phyloP scores from a whole-genome alignment of 306 rosid species.

The Spatholobus suberectus region DNA sequence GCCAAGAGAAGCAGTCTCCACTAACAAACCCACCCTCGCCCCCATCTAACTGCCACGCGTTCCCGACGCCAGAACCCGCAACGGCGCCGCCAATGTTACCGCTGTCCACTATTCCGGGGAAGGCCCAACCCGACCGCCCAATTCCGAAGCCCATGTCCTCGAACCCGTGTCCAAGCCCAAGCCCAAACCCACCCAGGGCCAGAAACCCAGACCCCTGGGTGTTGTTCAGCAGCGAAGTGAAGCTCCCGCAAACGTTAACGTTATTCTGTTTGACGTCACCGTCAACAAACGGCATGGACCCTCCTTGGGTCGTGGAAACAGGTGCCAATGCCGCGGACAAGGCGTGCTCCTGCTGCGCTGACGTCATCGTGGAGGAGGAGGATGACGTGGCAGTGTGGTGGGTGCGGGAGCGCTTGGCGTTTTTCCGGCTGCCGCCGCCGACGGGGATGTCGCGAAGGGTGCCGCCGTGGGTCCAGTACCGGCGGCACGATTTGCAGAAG shows the following conservation, averaged over 20 bases:
- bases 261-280: constrained; percentile 49
- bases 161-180: constrained; percentile 70
- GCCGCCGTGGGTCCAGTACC: constrained; percentile 99
- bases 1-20: constrained; percentile 89
- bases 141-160: constrained; percentile 76
- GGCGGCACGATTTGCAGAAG: constrained; percentile 98
- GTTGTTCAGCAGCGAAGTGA: constrained; percentile 75
- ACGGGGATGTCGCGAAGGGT: constrained; percentile 96
- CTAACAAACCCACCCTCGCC: constrained; percentile 69
- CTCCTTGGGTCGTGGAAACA: constrained; percentile 27
- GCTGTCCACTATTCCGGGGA: constrained; percentile 63
- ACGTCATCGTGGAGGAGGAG: constrained; percentile 29
- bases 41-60: constrained; percentile 79
- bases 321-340: constrained; percentile 57
- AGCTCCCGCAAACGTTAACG: constrained; percentile 56
- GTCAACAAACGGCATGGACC: constrained; percentile 49
- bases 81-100: constrained; percentile 34
- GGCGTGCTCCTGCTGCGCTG: constrained; percentile 34
- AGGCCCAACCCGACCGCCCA: constrained; percentile 73
- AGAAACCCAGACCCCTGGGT: constrained; percentile 73
- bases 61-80: constrained; percentile 42
- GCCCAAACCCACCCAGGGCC: constrained; percentile 83
- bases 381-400: constrained; percentile 19
- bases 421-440: constrained; percentile 92
- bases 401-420: constrained; percentile 91